Evolutionary conservation across 352 stramenopile species (phyloP), one percentile per base, ranked within the genome.

Genomic region (Elongisporangium undulatum): DNA sequence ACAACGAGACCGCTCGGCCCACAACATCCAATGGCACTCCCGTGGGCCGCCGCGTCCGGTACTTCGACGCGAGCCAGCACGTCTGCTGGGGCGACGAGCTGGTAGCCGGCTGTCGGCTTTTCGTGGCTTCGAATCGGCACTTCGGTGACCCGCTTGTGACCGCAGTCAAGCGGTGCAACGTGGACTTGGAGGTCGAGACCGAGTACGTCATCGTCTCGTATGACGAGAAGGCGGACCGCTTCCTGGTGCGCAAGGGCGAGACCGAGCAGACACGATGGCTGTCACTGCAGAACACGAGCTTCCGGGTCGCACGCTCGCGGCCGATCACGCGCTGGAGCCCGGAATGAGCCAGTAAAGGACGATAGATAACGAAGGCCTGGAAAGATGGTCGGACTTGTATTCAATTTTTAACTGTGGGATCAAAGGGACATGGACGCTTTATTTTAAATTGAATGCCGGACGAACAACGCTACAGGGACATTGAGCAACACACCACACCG

Each of bases 51-150:
- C 64, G 61, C 26, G 63, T 81, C 49, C 81, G 81, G 10, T 90
- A 84, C 67, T 89, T 84, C 55, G 61, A 85, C 53, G 66, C 67
- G 0, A 85, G 81, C 8, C 66, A 79, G 24, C 81, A 90, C 54
- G 68, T 90, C 2, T 90, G 81, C 59, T 90, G 81, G 81, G 78
- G 76, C 15, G 68, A 87, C 23, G 78, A 90, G n/a, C 61, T 90
- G 21, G 69, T 77, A 24, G 57, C 50, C 13, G 77, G 80, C 20
- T 80, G 74, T 29, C 74, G 73, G 1, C 19, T 90, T 41, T 61
- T 70, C 1, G 54, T 90, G n/a, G 79, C 78, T 56, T 53, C 49
- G 12, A 80, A 75, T 45, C 69, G 68, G 5, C 66, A 72, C 34
- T 88, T 75, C 21, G 75, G 75, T 0, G 55, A 75, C 38, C 64